These are phyloP conservation scores for Aphanomyces euteiches DNA, from an alignment of 352 stramenopile genomes.

Conservation along the genomic window DNA sequence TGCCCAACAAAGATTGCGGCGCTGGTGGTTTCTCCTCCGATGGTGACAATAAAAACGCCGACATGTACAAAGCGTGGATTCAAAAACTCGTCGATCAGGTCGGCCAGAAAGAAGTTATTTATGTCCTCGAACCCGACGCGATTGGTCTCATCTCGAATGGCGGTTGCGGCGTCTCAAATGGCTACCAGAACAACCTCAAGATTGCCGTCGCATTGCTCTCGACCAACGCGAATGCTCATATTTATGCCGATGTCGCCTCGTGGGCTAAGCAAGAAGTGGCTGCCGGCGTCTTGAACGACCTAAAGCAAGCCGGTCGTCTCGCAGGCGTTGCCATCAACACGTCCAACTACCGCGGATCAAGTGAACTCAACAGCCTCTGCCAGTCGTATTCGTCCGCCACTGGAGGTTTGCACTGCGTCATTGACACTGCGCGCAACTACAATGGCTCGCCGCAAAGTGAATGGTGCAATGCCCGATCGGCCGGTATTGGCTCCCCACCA, in stretches of 20 bases:
- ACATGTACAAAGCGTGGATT: constrained; percentile 52
- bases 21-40: constrained; percentile 28
- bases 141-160: constrained; percentile 45
- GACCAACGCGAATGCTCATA: constrained; percentile 50
- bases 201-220: constrained; percentile 43
- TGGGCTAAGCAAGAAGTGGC: constrained; percentile 46
- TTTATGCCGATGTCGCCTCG: constrained; percentile 61
- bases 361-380: constrained; percentile 49
- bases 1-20: constrained; percentile 32
- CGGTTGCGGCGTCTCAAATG: constrained; percentile 39
- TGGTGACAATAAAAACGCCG: constrained; percentile 41
- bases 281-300: constrained; percentile 36
- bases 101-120: constrained; percentile 55
- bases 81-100: constrained; percentile 39
- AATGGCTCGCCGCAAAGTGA: constrained; percentile 32
- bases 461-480: constrained; percentile 46
- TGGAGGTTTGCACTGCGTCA: constrained; percentile 41
- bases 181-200: constrained; percentile 52
- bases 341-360: constrained; percentile 59
- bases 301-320: constrained; percentile 40
- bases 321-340: constrained; percentile 69
- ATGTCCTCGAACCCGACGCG: constrained; percentile 64
- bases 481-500: constrained; percentile 41
- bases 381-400: constrained; percentile 1
- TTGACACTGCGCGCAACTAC: constrained; percentile 45